These are phyloP conservation scores for Microstegium vimineum DNA, from an alignment of 176 grass and related monocot genomes.

Conservation along the genomic window DNA sequence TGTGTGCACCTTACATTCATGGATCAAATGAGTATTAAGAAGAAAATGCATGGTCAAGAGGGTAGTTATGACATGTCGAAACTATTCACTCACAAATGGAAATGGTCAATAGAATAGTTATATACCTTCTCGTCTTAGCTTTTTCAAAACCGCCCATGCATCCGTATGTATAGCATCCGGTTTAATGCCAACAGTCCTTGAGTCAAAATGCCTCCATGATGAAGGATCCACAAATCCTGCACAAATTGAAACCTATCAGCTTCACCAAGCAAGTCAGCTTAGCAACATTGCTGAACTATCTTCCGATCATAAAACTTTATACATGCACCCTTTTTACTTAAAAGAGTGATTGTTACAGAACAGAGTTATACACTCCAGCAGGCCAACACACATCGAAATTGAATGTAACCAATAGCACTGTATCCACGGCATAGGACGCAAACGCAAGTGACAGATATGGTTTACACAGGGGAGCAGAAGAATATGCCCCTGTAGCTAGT, in stretches of 20 bases:
- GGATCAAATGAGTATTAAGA: background rate
- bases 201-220: slow-evolving; percentile 56
- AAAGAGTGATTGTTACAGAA: background rate
- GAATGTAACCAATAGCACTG: background rate
- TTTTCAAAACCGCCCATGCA: slow-evolving; percentile 47
- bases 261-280: background rate
- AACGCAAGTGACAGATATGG: background rate
- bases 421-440: background rate
- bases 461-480: background rate
- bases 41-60: slow-evolving; percentile 29
- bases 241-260: slow-evolving; percentile 8
- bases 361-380: background rate
- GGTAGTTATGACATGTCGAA: slow-evolving; percentile 1
- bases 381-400: background rate
- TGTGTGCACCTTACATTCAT: background rate
- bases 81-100: background rate
- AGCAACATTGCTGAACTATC: background rate
- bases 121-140: slow-evolving; percentile 52
- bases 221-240: slow-evolving; percentile 66
- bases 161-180: slow-evolving; percentile 31
- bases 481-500: background rate
- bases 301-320: background rate
- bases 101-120: background rate
- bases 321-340: background rate
- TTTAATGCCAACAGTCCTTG: slow-evolving; percentile 52